Percentiles rank a stretch among this genome's conserved stretches.
These are phyloP conservation scores for Metschnikowia sp. DNA, from an alignment of 805 yeast species.

Conservation along the genomic window DNA sequence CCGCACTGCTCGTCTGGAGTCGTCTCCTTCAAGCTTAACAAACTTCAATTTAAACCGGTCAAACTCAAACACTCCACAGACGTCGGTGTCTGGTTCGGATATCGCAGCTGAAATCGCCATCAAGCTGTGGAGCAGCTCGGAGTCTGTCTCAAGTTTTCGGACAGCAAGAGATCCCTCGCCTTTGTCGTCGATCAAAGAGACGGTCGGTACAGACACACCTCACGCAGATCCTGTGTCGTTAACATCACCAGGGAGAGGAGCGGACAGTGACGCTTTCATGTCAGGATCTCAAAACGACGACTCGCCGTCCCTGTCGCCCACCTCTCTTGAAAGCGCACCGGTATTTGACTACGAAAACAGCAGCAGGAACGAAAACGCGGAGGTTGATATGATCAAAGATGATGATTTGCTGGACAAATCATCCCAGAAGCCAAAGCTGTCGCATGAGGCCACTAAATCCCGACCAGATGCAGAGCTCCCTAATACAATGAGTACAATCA, in stretches of 20 bases:
- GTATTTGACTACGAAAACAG: background rate
- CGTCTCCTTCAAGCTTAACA: constrained; percentile 24
- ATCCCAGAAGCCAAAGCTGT: too few relatives aligned
- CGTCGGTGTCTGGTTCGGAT: constrained; percentile 24
- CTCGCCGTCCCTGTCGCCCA: background rate
- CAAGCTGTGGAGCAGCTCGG: constrained; percentile 8
- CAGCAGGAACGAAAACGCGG: background rate
- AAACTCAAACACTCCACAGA: constrained; percentile 30
- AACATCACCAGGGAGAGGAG: too few relatives aligned
- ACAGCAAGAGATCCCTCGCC: constrained; percentile 9
- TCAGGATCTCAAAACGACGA: background rate
- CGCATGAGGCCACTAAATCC: too few relatives aligned
- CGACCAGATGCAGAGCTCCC: too few relatives aligned
- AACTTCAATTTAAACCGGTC: constrained; percentile 23
- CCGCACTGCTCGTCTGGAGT: constrained; percentile 11
- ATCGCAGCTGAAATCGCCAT: constrained; percentile 6
- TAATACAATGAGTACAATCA: too few relatives aligned
- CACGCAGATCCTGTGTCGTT: too few relatives aligned
- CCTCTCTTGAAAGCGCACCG: constrained; percentile 5
- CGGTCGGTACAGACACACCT: background rate
- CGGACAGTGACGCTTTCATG: too few relatives aligned
- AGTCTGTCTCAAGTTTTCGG: constrained; percentile 8
- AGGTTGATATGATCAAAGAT: too few relatives aligned
- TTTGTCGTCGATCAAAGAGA: constrained; percentile 12
- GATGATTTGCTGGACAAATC: too few relatives aligned